phyloP scores from a whole-genome alignment of 192 early-diverging fungal genomes.

The Podila epicladia region DNA sequence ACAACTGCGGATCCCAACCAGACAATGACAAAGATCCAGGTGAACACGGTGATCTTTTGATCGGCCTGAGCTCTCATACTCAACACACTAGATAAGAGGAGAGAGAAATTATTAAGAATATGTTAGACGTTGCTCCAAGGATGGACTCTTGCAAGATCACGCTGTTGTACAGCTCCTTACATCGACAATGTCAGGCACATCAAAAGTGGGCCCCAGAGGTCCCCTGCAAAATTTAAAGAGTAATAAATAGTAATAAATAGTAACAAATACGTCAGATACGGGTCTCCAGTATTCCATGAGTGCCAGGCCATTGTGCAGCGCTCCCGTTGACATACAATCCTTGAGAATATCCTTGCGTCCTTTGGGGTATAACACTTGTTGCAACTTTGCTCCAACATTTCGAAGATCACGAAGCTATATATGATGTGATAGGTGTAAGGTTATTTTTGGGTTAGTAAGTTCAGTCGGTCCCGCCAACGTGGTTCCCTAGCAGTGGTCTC shows the following conservation, averaged over 20 bases:
- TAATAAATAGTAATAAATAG: too few species aligned
- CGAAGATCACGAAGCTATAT: conserved; percentile 76
- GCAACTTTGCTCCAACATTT: conserved; percentile 76
- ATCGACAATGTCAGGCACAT: conserved; percentile 92
- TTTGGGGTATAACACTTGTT: conserved; percentile 77
- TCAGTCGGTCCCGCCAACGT: too few species aligned
- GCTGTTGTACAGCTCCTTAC: conserved; percentile 53
- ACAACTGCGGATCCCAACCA: conserved; percentile 95
- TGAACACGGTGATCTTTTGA: conserved; percentile 89
- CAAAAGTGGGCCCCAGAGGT: conserved; percentile 96
- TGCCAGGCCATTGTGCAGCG: conserved; percentile 13
- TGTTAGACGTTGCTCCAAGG: not conserved
- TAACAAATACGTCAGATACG: conserved; percentile 50
- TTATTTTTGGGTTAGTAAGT: not conserved
- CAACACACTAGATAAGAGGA: conserved; percentile 65
- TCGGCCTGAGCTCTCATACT: conserved; percentile 78
- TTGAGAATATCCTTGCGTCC: conserved; percentile 70
- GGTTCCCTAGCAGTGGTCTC: too few species aligned
- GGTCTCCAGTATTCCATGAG: conserved; percentile 44
- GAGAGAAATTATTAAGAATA: too few species aligned
- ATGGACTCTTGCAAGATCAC: not conserved
- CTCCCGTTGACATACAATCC: conserved; percentile 69
- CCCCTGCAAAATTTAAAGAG: conserved; percentile 67
- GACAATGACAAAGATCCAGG: conserved; percentile 93
- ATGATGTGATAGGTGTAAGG: not conserved